phyloP scores from a whole-genome alignment of 108 stramenopile species.

The Cyclotella choctawhatcheeana region DNA sequence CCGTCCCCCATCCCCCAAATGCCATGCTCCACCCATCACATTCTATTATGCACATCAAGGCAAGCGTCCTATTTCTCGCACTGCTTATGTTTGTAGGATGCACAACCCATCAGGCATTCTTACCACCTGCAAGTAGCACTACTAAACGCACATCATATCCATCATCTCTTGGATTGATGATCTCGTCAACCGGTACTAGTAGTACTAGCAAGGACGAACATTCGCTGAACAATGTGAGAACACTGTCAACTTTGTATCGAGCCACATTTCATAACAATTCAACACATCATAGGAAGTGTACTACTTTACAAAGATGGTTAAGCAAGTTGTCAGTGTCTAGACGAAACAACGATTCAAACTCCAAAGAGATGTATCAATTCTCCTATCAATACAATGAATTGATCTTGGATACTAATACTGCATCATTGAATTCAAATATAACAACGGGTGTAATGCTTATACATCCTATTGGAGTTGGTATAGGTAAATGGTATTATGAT shows the following conservation, averaged over 20 bases:
- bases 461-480: conserved; percentile 74
- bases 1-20: too few relatives aligned
- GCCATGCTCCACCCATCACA: too few relatives aligned
- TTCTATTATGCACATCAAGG: too few relatives aligned
- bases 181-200: background rate
- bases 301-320: too few relatives aligned
- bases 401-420: background rate
- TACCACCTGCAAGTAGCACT: background rate
- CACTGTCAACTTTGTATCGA: background rate
- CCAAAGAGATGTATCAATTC: conserved; percentile 14
- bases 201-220: too few relatives aligned
- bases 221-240: background rate
- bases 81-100: background rate
- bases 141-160: background rate
- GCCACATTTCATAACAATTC: background rate
- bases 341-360: background rate
- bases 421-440: background rate
- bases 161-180: background rate
- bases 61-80: too few relatives aligned
- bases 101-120: background rate
- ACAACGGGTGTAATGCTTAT: conserved; percentile 58
- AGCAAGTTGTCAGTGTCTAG: too few relatives aligned
- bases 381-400: conserved; percentile 31
- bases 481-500: conserved; percentile 67
- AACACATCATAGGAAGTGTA: background rate